Conservation (phyloP, 768 basidiomycete species). For the Suillus plorans region DNA sequence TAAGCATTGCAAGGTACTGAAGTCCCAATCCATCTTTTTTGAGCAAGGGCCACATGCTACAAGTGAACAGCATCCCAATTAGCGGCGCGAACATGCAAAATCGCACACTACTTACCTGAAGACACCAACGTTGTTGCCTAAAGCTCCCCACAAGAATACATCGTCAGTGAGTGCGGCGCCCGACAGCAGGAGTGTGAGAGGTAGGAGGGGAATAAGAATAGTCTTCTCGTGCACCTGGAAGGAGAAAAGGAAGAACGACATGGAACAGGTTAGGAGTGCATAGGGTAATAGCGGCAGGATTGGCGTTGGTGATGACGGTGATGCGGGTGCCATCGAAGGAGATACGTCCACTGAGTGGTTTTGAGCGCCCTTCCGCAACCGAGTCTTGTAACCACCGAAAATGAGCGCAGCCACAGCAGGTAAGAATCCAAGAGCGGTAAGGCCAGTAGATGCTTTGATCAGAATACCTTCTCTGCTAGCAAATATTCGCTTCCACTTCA, state of each 20-base stretch:
- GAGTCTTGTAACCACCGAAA: slow-evolving; percentile 36
- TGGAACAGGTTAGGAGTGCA: slow-evolving; percentile 73
- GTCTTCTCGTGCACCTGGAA: slow-evolving; percentile 98
- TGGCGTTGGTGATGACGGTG: slow-evolving; percentile 38
- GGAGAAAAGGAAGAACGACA: slow-evolving; percentile 95
- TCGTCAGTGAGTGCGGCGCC: slow-evolving; percentile 32
- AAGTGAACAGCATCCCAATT: not conserved
- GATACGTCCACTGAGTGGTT: not conserved
- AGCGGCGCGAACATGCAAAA: not conserved
- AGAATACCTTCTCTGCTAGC: slow-evolving; percentile 46
- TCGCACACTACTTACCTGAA: slow-evolving; percentile 65
- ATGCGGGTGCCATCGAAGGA: not conserved
- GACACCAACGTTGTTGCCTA: slow-evolving; percentile 77
- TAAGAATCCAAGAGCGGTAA: slow-evolving; percentile 72
- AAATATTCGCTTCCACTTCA: slow-evolving; percentile 69
- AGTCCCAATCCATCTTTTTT: slow-evolving; percentile 73
- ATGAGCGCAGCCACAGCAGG: slow-evolving; percentile 54
- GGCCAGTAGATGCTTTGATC: slow-evolving; percentile 60
- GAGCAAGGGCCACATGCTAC: slow-evolving; percentile 91
- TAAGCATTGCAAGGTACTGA: slow-evolving; percentile 66
- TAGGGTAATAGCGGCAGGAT: slow-evolving; percentile 75
- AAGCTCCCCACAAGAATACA: slow-evolving; percentile 29
- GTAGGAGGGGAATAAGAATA: slow-evolving; percentile 82
- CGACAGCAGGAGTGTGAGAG: slow-evolving; percentile 75
- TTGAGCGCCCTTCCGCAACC: slow-evolving; percentile 7